Base-by-base conservation (phyloP, 805 yeast genomes). In the Yarrowia bubula region DNA sequence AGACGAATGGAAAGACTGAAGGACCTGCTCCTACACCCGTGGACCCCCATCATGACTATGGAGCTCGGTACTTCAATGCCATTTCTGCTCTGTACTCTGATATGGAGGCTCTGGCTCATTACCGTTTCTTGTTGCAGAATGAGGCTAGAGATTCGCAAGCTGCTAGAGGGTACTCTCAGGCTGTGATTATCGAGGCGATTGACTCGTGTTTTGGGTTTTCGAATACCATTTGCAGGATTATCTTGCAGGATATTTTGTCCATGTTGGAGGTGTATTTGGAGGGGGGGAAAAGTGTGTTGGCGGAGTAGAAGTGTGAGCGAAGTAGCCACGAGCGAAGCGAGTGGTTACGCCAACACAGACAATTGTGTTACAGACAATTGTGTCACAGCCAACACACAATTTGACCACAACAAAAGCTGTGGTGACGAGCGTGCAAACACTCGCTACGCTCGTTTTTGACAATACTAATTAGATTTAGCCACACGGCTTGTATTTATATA, bases 181-280 rank as follows among this genome's bases (percentile, higher is more conserved):
- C 35, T 3, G 51, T 31, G n/a, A 35, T 58, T 1, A 43, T 58
- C 10, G 51, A 58, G 33, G 64, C 51, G 28, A 42, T 58, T n/a
- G 64, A 58, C 35, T 44, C 50, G 42, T 58, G 64, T 18, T 44
- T 58, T 13, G 41, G 43, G 6, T 44, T 58, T 11, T 43, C 51
- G 2, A 43, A 33, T 35, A 44, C 51, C 2, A 58, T 58, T 8
- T 43, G 64, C 33, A 18, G 64, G 3, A 58, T 58, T 35, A 58
- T 58, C 33, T 51, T 58, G 39, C 64, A 58, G 51, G 64, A 58
- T 18, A 35, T 58, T 18, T 8, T 58, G 42, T 31, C 64, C 32
- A 43, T 58, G 50, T n/a, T 58, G 51, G 64, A 58, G 64, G 51
- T 58, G 39, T 58, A 58, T 22, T 13, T 58, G 51, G 64, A 58